phyloP scores from a whole-genome alignment of 805 yeast species.

The Teunomyces barrocoloradensis region DNA sequence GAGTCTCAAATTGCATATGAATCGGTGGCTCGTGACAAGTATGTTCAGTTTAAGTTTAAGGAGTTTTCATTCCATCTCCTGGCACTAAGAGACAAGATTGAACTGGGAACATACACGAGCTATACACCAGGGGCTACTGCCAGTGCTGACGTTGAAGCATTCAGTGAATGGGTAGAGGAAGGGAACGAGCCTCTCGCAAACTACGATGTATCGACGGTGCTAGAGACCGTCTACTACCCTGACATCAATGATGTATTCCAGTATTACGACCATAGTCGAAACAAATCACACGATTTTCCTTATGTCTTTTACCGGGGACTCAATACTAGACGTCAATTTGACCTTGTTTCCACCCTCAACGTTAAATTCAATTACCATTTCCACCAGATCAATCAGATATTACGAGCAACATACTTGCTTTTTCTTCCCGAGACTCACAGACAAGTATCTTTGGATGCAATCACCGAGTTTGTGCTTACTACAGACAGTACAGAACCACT shows the following conservation, averaged over 20 bases:
- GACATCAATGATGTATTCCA: background rate
- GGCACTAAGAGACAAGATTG: background rate
- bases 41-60: constrained; percentile 11
- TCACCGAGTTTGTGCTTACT: constrained; percentile 2
- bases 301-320: constrained; percentile 13
- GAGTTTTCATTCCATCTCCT: constrained; percentile 9
- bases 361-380: constrained; percentile 12
- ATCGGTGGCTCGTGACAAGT: constrained; percentile 6
- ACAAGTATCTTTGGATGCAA: constrained; percentile 5
- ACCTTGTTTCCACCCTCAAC: constrained; percentile 6
- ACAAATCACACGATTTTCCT: constrained; percentile 8
- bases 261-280: background rate
- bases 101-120: background rate
- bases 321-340: constrained; percentile 8
- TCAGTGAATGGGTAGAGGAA: constrained; percentile 3
- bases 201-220: constrained; percentile 6
- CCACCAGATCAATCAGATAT: constrained; percentile 10
- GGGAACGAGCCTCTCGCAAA: constrained; percentile 6
- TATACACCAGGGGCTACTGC: background rate
- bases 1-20: constrained; percentile 4
- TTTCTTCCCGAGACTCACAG: constrained; percentile 5
- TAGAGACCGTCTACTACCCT: constrained; percentile 1
- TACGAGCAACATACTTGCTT: constrained; percentile 8
- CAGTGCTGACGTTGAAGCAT: constrained; percentile 1
- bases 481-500: background rate